These are phyloP conservation scores for Graphilbum fragrans DNA, from an alignment of 2,329 filamentous ascomycete genomes.

Conservation along the genomic window DNA sequence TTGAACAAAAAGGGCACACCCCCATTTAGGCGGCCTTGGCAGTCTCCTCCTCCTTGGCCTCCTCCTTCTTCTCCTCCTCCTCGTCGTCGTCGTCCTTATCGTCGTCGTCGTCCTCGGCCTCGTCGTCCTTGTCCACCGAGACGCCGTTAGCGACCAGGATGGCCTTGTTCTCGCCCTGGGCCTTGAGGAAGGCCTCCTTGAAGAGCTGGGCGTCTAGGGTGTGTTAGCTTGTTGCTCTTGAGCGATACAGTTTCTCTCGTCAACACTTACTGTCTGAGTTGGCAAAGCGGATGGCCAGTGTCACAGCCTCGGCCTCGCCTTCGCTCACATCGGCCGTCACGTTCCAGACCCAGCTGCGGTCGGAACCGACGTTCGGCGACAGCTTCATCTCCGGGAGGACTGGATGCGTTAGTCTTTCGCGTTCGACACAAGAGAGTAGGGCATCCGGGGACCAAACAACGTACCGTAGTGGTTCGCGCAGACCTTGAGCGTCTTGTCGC, in stretches of 20 bases:
- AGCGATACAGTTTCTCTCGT: background rate
- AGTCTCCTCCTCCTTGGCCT: constrained; percentile 12
- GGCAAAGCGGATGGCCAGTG: constrained; percentile 91
- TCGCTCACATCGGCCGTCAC: constrained; percentile 95
- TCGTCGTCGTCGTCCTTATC: constrained; percentile 16
- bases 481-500: constrained; percentile 99
- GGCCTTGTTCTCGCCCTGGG: constrained; percentile 89
- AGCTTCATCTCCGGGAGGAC: constrained; percentile 99
- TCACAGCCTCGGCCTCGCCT: constrained; percentile 92
- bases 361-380: constrained; percentile 91
- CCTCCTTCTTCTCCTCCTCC: constrained; percentile 16
- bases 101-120: constrained; percentile 16
- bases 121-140: constrained; percentile 9
- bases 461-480: constrained; percentile 99
- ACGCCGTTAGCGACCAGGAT: constrained; percentile 41
- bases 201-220: constrained; percentile 82
- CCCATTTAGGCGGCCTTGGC: constrained; percentile 8
- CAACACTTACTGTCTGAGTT: constrained; percentile 80
- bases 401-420: constrained; percentile 21
- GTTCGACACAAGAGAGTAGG: background rate
- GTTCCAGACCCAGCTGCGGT: constrained; percentile 99
- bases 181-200: constrained; percentile 96
- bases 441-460: background rate
- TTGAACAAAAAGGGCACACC: background rate
- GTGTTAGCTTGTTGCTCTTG: background rate